Base-by-base conservation (phyloP, 345 rosid genomes). In the Ceriops zippeliana region DNA sequence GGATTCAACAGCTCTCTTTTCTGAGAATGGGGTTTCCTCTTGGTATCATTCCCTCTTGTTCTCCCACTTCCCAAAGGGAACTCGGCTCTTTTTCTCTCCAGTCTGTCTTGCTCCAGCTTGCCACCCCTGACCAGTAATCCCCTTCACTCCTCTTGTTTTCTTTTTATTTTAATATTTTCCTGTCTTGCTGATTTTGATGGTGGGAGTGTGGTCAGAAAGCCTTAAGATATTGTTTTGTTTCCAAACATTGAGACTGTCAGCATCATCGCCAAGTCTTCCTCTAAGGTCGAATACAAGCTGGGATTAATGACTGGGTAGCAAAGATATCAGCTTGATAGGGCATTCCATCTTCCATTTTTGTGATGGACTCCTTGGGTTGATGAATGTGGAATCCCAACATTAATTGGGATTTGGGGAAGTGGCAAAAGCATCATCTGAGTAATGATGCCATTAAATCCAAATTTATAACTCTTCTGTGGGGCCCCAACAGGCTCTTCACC, bases 1-100 rank as follows among this genome's bases (percentile, higher is more conserved):
- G 98, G 67, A 81, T 90, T 80, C 98, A 93, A 64, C 98, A 93
- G 71, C 89, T 93, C 70, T 86, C 97, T 52, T n/a, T 90, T 8
- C 70, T 90, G 27, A 73, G 84, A 8, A 75, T 79, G 65, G 98
- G 93, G 11, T 84, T 93, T 67, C 98, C 97, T 65, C 75, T 93
- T 7, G 96, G 96, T 52, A 75, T 90, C 75, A 82, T 93, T 32
- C 98, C 98, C 30, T 82, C 97, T 31, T 76, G 80, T 15, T 59
- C 87, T 71, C 87, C 90, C 16, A 15, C 87, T 70, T 67, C 83
- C 0, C 78, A 53, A 58, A 84, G 79, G 75, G 85, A 85, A 24
- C 78, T 80, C 26, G 91, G 91, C 60, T 86, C 91, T 72, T 84
- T 93, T 74, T 82, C 90, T 59, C 83, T 90, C 58, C 89, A 89